These are phyloP conservation scores for Pseudocercospora eumusae DNA, from an alignment of 2,329 filamentous ascomycete species.

Conservation along the genomic window DNA sequence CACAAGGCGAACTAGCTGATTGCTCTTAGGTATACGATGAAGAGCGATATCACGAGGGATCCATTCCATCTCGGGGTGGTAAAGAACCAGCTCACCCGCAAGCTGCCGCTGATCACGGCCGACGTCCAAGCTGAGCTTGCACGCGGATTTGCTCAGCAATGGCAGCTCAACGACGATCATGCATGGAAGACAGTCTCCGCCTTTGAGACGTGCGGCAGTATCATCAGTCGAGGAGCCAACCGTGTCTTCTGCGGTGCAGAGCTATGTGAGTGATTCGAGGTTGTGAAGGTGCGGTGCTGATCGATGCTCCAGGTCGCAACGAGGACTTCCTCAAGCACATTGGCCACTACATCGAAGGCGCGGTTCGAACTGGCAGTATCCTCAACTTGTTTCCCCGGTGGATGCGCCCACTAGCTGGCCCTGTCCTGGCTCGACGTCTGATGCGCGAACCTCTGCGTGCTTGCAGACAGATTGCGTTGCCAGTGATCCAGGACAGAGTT, in stretches of 20 bases:
- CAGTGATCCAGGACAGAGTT: slow-evolving; percentile 13
- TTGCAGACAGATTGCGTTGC: slow-evolving; percentile 6
- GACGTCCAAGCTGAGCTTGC: slow-evolving; percentile 25
- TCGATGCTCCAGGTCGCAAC: slow-evolving; percentile 4
- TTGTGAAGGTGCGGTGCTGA: background rate
- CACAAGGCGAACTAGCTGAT: background rate
- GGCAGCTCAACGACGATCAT: slow-evolving; percentile 4
- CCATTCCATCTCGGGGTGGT: slow-evolving; percentile 24
- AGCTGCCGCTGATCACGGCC: slow-evolving; percentile 24
- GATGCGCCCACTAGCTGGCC: slow-evolving; percentile 6
- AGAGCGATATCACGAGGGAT: slow-evolving; percentile 13
- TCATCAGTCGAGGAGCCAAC: slow-evolving; percentile 28
- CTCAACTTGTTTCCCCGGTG: slow-evolving; percentile 22
- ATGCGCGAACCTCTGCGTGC: background rate
- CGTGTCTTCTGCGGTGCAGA: slow-evolving; percentile 26
- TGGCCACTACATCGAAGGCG: slow-evolving; percentile 13
- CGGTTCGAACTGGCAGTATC: slow-evolving; percentile 18
- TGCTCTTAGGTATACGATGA: slow-evolving; percentile 11
- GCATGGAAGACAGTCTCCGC: slow-evolving; percentile 15
- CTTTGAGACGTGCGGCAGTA: slow-evolving; percentile 18
- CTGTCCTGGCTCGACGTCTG: background rate
- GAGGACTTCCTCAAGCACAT: slow-evolving; percentile 25
- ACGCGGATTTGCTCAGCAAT: slow-evolving; percentile 21
- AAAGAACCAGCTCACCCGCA: slow-evolving; percentile 24
- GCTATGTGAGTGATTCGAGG: slow-evolving; percentile 16